Conservation (phyloP, 371 early-diverging fungal species). For the Rhizopus arrhizus region DNA sequence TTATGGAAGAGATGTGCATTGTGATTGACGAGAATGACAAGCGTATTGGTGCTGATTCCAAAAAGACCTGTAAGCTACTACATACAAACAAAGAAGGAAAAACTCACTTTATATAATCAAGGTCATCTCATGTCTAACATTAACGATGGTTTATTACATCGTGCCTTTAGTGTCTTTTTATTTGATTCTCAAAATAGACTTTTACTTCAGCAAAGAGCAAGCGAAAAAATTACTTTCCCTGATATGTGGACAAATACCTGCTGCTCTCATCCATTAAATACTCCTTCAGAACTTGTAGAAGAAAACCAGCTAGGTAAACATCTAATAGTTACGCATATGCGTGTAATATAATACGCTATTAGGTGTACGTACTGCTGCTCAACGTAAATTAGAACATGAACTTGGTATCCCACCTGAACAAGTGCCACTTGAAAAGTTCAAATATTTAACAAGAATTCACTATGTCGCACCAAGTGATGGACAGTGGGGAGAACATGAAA, state of each 20-base stretch:
- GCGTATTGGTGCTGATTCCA: slow-evolving; percentile 81
- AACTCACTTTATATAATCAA: slow-evolving; percentile 22
- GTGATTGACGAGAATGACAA: slow-evolving; percentile 86
- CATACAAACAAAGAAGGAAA: background rate
- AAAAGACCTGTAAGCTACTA: slow-evolving; percentile 81
- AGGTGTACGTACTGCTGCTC: slow-evolving; percentile 60
- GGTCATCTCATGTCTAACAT: slow-evolving; percentile 94
- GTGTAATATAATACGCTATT: background rate
- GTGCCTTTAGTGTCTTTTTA: slow-evolving; percentile 96
- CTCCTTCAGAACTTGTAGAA: slow-evolving; percentile 80
- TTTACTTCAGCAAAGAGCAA: slow-evolving; percentile 91
- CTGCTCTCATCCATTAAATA: slow-evolving; percentile 94
- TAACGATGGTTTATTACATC: slow-evolving; percentile 84
- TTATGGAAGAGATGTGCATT: slow-evolving; percentile 97
- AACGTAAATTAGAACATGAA: slow-evolving; percentile 94
- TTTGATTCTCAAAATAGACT: slow-evolving; percentile 82
- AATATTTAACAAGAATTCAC: slow-evolving; percentile 91
- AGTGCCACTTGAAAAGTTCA: slow-evolving; percentile 80
- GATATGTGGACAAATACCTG: slow-evolving; percentile 96
- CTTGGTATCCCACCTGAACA: slow-evolving; percentile 84
- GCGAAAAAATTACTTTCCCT: slow-evolving; percentile 97
- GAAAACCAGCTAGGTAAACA: slow-evolving; percentile 69
- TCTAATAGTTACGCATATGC: background rate
- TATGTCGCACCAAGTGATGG: slow-evolving; percentile 93
- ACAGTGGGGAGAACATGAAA: slow-evolving; percentile 97